Evolutionary conservation across 768 basidiomycete genomes (phyloP), one percentile per base, ranked within the genome.

Genomic region (Boletellus sp.): DNA sequence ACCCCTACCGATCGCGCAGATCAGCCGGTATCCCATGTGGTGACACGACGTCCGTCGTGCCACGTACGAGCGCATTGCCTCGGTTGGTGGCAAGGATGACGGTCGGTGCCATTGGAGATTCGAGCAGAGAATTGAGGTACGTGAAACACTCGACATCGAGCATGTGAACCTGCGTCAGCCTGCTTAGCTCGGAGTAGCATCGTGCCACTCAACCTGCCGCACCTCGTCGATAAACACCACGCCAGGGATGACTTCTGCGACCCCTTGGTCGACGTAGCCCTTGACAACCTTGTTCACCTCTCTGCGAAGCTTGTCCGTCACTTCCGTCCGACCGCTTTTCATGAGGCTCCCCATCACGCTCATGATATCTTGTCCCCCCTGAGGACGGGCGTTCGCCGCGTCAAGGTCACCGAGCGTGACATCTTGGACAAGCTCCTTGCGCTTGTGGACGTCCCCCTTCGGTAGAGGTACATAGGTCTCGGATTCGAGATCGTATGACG

Each of bases 211-310:
- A 19, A 42, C 43, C 49, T 35, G 6, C 62, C 79, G 51, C 59
- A 96, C 95, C 81, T 99, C 96, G 66, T 98, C 96, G 53, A 99
- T 94, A 70, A 99, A 99, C 13, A 98, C 85, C 4, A 99, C 95
- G 4, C 96, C 96, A 9, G 96, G 96, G 2, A 99, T 88, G 20
- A 98, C 84, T 71, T 99, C 96, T 11, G 96, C 96, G 3, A 98
- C 93, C 28, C 95, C 95, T 67, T 98, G 94, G 62, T 98, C 95
- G 32, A 98, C 95, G 65, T 98, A 97, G 32, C 89, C 81, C 70
- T 96, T 90, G 33, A 98, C 96, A 31, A 97, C 90, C 67, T 94
- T 94, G 77, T 98, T 95, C 47, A 98, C 94, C 70, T 99, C 95
- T 54, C 84, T 77, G 48, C 95, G 77, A 44, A 99, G 77, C 69